Base-by-base conservation (phyloP, 257 asterid species). In the Paulownia fortunei region DNA sequence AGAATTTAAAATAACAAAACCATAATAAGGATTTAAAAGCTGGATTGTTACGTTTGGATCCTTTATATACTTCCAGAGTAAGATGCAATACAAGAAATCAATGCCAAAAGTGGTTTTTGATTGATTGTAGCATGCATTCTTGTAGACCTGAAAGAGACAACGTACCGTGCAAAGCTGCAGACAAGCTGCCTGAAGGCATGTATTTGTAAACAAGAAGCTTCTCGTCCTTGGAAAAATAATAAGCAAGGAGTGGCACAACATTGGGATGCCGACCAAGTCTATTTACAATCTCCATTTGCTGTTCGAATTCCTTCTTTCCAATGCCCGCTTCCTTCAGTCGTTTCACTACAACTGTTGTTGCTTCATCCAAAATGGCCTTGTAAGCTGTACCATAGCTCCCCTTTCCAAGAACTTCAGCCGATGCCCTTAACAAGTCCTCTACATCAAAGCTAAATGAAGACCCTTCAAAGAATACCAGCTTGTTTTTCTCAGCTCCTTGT, bases 401-500 rank as follows among this genome's bases (percentile, higher is more conserved):
- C 69, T 93, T 96, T 2, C 99, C 99, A 19, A 96, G 97, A 78
- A 96, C 97, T 72, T 96, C 98, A 3, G 99, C 99, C 2, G 99
- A 96, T 8, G 99, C 97, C 70, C 99, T 92, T 3, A 96, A 76
- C 86, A 96, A 76, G 73, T 96, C 99, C 84, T 96, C 99, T 0
- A 96, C 88, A 84, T 96, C 90, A 32, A 93, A 93, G 89, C 78
- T 86, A 21, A 86, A 80, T 6, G 92, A 82, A 77, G 92, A 83
- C 16, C 99, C 95, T 68, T 90, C 95, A 10, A 93, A 89, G 59
- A 96, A 94, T 4, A 86, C 89, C 54, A 96, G 85, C 83, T 90
- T 96, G 82, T 92, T 90, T 78, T 93, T 96, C 86, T 93, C 99
- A 2, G 92, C 87, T 37, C 87, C 97, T 55, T 91, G 99, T 44